Percentiles rank a stretch among this genome's conserved stretches.
Evolutionary conservation across 768 basidiomycete genomes (phyloP).

Genomic region (Mycena rebaudengoi): DNA sequence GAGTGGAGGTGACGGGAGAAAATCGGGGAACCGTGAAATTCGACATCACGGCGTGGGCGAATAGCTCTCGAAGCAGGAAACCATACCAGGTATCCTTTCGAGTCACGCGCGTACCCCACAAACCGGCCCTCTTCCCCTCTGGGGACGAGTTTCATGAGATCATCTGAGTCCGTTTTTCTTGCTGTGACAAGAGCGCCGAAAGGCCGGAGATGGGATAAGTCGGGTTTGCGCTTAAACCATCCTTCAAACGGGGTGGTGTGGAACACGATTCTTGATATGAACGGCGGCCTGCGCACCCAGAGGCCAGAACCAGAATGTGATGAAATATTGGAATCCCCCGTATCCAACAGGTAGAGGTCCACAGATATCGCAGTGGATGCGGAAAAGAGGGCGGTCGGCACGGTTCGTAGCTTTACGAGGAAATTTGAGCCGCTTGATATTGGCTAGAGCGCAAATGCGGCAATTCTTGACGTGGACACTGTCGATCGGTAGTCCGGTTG

Average conservation of each 20-base stretch:
- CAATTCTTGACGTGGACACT: constrained; percentile 14
- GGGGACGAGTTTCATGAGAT: not conserved
- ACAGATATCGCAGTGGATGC: constrained; percentile 29
- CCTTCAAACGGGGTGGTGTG: constrained; percentile 9
- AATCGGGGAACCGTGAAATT: constrained; percentile 25
- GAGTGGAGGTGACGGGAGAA: constrained; percentile 15
- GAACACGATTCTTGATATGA: constrained; percentile 21
- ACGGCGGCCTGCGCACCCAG: constrained; percentile 18
- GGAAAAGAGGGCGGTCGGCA: constrained; percentile 18
- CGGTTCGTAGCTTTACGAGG: constrained; percentile 5
- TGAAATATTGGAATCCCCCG: constrained; percentile 28
- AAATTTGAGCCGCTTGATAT: constrained; percentile 21
- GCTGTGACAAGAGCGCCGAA: constrained; percentile 23
- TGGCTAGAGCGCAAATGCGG: constrained; percentile 20
- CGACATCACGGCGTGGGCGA: constrained; percentile 16
- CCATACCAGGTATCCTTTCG: constrained; percentile 31
- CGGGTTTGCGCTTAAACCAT: constrained; percentile 8
- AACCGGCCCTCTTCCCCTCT: constrained; percentile 22
- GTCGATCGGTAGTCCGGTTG: constrained; percentile 18
- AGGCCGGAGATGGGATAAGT: constrained; percentile 18
- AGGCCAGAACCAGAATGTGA: constrained; percentile 28
- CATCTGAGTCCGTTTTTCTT: constrained; percentile 14
- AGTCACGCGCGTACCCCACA: constrained; percentile 24
- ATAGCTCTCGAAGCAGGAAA: constrained; percentile 12
- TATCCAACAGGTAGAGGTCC: constrained; percentile 20